phyloP scores from a whole-genome alignment of 441 rosid species.

The Manihot esculenta region DNA sequence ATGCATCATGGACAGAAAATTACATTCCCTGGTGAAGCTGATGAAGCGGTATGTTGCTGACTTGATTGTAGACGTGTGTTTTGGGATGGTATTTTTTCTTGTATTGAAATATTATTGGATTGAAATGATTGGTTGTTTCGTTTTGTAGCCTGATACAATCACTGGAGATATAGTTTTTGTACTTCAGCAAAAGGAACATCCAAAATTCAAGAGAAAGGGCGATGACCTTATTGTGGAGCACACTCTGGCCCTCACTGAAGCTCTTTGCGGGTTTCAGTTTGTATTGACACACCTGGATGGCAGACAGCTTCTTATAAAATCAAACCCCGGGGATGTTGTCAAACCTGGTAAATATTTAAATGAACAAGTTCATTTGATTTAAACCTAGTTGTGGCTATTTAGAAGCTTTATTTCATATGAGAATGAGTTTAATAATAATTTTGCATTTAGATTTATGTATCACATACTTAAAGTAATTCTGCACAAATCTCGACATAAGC shows the following conservation, averaged over 20 bases:
- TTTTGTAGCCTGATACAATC: slow-evolving; percentile 68
- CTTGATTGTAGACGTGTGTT: not conserved
- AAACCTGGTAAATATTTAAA: slow-evolving; percentile 53
- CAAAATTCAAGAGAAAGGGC: slow-evolving; percentile 68
- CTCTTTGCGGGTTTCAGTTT: slow-evolving; percentile 77
- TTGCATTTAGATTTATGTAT: no score
- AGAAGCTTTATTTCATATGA: no score
- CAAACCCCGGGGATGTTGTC: slow-evolving; percentile 69
- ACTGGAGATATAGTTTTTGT: slow-evolving; percentile 80
- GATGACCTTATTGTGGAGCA: slow-evolving; percentile 76
- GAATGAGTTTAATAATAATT: no score
- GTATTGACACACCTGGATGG: slow-evolving; percentile 65
- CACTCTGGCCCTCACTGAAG: slow-evolving; percentile 60
- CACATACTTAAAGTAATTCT: no score
- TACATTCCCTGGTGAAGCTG: slow-evolving; percentile 84
- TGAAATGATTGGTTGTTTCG: not conserved
- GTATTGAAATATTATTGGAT: not conserved
- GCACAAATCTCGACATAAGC: no score
- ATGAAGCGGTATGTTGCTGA: slow-evolving; percentile 54
- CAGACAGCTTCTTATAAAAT: slow-evolving; percentile 74
- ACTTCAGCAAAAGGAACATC: slow-evolving; percentile 81
- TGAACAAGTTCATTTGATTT: not conserved
- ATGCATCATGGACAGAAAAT: slow-evolving; percentile 78
- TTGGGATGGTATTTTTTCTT: not conserved
- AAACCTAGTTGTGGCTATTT: no score